A percentile compares a stretch with the other conserved stretches of the same genome.
Conservation (phyloP, 768 basidiomycete species). For the Trametes cinnabarina region DNA sequence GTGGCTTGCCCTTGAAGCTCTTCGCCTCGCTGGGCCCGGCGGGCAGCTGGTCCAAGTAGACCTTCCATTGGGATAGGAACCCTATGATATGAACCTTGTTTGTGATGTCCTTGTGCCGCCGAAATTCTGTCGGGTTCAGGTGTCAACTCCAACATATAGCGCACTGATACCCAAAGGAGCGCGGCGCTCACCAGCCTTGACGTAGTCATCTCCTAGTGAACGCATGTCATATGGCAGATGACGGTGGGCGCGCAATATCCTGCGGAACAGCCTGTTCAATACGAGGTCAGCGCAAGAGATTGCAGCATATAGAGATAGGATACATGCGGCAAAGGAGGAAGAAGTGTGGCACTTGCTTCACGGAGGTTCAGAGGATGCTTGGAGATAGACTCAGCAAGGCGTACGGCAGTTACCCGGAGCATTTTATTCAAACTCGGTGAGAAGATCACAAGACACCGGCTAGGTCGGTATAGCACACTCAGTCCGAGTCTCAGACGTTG, state of each 20-base stretch:
- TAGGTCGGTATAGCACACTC: too few relatives aligned
- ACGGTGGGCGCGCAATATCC: conserved; percentile 77
- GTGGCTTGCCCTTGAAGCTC: conserved; percentile 58
- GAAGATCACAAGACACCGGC: background rate
- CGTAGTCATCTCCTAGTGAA: conserved; percentile 79
- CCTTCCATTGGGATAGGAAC: conserved; percentile 94
- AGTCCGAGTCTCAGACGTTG: too few relatives aligned
- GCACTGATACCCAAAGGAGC: background rate
- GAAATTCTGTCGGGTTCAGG: too few relatives aligned
- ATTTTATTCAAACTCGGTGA: background rate
- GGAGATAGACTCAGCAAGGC: conserved; percentile 57
- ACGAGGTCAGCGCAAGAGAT: background rate
- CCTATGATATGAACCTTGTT: conserved; percentile 93
- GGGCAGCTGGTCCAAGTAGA: conserved; percentile 77
- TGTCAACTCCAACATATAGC: too few relatives aligned
- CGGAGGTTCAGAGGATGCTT: conserved; percentile 56
- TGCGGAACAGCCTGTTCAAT: conserved; percentile 68
- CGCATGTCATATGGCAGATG: conserved; percentile 75
- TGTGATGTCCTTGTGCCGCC: conserved; percentile 69
- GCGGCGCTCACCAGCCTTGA: conserved; percentile 64
- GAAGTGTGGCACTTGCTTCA: conserved; percentile 63
- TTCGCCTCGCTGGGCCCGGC: conserved; percentile 39
- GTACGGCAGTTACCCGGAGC: conserved; percentile 41
- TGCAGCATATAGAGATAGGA: background rate
- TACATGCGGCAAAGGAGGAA: conserved; percentile 82